A percentile compares a stretch with the other conserved stretches of the same genome.
phyloP scores from a whole-genome alignment of 176 grass and related monocot genomes.

The Bonia amplexicaulis region DNA sequence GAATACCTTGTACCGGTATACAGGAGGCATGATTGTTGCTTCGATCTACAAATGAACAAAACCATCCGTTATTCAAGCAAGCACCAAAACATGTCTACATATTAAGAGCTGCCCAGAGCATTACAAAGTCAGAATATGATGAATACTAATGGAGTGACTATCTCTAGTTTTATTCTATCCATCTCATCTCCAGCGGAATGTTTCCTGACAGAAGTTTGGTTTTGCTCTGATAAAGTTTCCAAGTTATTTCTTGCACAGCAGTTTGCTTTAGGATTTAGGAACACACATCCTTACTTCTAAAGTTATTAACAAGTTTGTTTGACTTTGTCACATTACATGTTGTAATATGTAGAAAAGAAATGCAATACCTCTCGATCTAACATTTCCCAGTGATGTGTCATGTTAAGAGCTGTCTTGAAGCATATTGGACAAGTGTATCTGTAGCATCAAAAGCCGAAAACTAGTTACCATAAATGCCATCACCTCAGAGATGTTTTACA shows the following conservation, averaged over 20 bases:
- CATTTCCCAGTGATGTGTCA: conserved; percentile 48
- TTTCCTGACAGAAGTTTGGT: neutral
- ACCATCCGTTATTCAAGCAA: conserved; percentile 29
- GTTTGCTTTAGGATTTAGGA: neutral
- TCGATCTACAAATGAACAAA: conserved; percentile 57
- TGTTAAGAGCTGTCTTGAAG: conserved; percentile 64
- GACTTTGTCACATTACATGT: neutral
- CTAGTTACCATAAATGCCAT: conserved; percentile 16
- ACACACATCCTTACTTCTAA: conserved; percentile 4
- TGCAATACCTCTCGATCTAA: conserved; percentile 86
- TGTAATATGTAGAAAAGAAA: neutral
- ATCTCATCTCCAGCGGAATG: neutral
- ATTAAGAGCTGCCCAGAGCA: conserved; percentile 10
- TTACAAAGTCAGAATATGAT: neutral
- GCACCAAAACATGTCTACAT: neutral
- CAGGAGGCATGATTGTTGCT: conserved; percentile 81
- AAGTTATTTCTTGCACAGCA: neutral
- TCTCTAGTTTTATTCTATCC: neutral
- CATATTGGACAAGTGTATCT: conserved; percentile 96
- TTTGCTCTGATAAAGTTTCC: neutral
- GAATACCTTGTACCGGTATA: conserved; percentile 85
- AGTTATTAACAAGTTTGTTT: neutral
- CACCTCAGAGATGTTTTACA: neutral
- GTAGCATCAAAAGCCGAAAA: conserved; percentile 35
- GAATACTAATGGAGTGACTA: neutral